Evolutionary conservation across 768 basidiomycete species (phyloP).

Genomic region (Phylloporus sp.): DNA sequence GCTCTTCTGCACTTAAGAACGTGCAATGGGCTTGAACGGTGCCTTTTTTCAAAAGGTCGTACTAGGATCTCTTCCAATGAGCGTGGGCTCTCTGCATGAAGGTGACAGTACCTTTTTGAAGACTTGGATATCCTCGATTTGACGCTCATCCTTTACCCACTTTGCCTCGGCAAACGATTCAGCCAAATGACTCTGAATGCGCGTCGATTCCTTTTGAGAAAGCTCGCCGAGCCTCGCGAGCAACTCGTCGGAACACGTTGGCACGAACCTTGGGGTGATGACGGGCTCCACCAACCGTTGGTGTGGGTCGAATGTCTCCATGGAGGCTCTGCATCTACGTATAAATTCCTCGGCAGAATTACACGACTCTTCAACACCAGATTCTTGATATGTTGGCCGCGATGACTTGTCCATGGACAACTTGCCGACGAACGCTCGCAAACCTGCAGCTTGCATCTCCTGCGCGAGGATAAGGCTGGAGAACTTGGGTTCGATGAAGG

Average conservation of each 20-base stretch:
- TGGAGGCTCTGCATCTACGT: constrained; percentile 40
- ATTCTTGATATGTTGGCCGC: constrained; percentile 65
- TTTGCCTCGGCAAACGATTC: constrained; percentile 74
- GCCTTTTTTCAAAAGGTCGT: constrained; percentile 52
- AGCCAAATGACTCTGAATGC: constrained; percentile 78
- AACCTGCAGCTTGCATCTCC: constrained; percentile 62
- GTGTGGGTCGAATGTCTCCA: constrained; percentile 38
- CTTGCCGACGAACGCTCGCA: constrained; percentile 85
- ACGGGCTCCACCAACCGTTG: constrained; percentile 68
- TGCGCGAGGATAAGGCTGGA: constrained; percentile 72
- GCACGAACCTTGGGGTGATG: constrained; percentile 85
- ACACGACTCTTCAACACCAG: constrained; percentile 46
- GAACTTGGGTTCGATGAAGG: background rate
- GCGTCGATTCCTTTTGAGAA: constrained; percentile 39
- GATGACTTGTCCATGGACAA: constrained; percentile 84
- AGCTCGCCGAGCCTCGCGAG: constrained; percentile 58
- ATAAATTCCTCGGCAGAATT: constrained; percentile 54
- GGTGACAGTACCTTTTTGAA: constrained; percentile 53
- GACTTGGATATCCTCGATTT: constrained; percentile 65
- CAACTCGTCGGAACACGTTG: constrained; percentile 75
- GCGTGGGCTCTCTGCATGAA: background rate
- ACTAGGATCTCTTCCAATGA: constrained; percentile 34
- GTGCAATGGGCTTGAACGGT: constrained; percentile 90
- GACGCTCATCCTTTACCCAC: constrained; percentile 58
- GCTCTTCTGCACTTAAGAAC: constrained; percentile 51